Evolutionary conservation across 148 eudicot species (phyloP).

Genomic region (Vaccinium macrocarpon): DNA sequence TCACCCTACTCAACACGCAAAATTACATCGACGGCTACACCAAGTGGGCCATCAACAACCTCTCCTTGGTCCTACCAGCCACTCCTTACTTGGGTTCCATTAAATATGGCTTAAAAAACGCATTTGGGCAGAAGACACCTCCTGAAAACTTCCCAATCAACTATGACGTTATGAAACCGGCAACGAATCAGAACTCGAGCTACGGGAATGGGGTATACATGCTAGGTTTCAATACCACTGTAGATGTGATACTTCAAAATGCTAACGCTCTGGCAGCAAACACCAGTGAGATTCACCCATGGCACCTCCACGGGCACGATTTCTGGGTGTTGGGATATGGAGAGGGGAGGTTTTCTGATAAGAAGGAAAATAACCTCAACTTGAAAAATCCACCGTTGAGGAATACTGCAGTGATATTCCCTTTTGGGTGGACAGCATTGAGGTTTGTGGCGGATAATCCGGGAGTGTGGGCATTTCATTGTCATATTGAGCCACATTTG

Average conservation of each 20-base stretch:
- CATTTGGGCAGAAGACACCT: slow-evolving; percentile 36
- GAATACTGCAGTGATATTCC: slow-evolving; percentile 70
- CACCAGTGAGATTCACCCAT: slow-evolving; percentile 74
- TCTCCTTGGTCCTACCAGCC: slow-evolving; percentile 58
- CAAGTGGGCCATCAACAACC: slow-evolving; percentile 81
- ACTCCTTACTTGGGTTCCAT: slow-evolving; percentile 77
- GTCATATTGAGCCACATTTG: slow-evolving; percentile 90
- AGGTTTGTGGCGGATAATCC: slow-evolving; percentile 86
- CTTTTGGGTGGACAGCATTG: slow-evolving; percentile 82
- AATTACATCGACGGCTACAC: slow-evolving; percentile 51
- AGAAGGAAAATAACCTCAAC: slow-evolving; percentile 51
- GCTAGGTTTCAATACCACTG: slow-evolving; percentile 36
- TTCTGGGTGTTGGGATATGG: slow-evolving; percentile 95
- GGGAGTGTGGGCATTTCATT: slow-evolving; percentile 90
- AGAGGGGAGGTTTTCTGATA: slow-evolving; percentile 53
- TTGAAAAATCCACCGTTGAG: slow-evolving; percentile 70
- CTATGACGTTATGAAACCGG: slow-evolving; percentile 47
- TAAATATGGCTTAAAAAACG: slow-evolving; percentile 29
- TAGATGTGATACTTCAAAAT: slow-evolving; percentile 77
- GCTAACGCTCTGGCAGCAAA: slow-evolving; percentile 51
- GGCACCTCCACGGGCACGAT: slow-evolving; percentile 94
- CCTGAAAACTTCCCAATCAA: slow-evolving; percentile 38
- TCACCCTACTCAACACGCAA: slow-evolving; percentile 70
- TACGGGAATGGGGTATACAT: slow-evolving; percentile 56
- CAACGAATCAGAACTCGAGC: slow-evolving; percentile 48